Conservation (phyloP, 73 alveolate species). For the Blepharisma stoltei region DNA sequence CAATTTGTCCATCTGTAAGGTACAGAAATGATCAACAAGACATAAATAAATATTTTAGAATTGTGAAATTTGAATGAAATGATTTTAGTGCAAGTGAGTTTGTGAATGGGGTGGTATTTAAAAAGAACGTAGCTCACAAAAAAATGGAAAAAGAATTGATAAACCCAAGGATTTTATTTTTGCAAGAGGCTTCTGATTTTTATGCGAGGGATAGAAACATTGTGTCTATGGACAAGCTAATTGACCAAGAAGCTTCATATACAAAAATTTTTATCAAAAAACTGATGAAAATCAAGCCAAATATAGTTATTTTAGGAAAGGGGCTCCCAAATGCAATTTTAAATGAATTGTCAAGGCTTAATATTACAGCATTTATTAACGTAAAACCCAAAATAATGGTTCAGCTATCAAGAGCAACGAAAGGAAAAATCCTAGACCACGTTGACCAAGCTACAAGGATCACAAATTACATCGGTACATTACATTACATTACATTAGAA, state of each 20-base stretch:
- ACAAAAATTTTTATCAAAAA: neutral
- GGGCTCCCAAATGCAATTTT: neutral
- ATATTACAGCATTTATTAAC: neutral
- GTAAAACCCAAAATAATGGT: neutral
- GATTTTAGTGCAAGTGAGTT: conserved; percentile 2
- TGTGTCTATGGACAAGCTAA: conserved; percentile 6
- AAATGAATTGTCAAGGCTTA: neutral
- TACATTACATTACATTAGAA: no score
- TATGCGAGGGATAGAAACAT: neutral
- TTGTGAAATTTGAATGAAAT: neutral
- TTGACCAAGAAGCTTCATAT: neutral
- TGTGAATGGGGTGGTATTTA: neutral
- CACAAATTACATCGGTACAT: neutral
- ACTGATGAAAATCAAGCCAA: conserved; percentile 21
- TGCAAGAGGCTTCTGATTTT: neutral
- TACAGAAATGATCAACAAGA: neutral
- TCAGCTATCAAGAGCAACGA: neutral
- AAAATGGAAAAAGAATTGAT: neutral
- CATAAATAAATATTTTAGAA: neutral
- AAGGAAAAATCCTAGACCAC: conserved; percentile 17
- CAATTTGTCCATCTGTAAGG: neutral
- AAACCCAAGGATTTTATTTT: conserved; percentile 10
- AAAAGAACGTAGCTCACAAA: conserved; percentile 1
- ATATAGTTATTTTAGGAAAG: neutral
- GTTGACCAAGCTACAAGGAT: neutral